Conservation (phyloP, 1,139 yeast genomes). For the Suhomyces bokatorum region DNA sequence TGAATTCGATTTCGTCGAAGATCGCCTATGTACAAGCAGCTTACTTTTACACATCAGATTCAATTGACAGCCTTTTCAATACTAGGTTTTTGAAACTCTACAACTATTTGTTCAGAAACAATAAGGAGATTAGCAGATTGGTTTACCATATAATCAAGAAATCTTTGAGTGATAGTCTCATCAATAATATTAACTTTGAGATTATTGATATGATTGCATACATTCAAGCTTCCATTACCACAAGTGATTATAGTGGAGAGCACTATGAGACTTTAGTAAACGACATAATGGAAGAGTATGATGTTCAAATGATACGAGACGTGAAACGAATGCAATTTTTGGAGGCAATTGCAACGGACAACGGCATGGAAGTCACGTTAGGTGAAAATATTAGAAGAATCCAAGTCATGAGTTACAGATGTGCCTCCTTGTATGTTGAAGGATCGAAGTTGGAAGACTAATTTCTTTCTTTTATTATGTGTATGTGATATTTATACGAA, state of each 20-base stretch:
- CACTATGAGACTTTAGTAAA: conserved; percentile 14
- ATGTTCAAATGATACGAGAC: conserved; percentile 18
- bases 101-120: conserved; percentile 39
- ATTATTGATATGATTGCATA: conserved; percentile 31
- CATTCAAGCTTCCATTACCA: conserved; percentile 27
- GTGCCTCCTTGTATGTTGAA: conserved; percentile 41
- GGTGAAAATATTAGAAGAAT: conserved; percentile 24
- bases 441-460: conserved; percentile 39
- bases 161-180: conserved; percentile 40
- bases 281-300: conserved; percentile 16
- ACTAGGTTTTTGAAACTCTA: conserved; percentile 54
- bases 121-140: conserved; percentile 40
- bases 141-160: conserved; percentile 47
- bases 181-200: conserved; percentile 31
- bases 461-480: not conserved
- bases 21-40: conserved; percentile 55
- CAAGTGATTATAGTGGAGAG: conserved; percentile 21
- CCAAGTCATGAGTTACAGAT: conserved; percentile 42
- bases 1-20: conserved; percentile 43
- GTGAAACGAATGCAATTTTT: conserved; percentile 13
- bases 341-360: conserved; percentile 7
- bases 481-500: not conserved
- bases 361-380: conserved; percentile 13
- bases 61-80: conserved; percentile 46
- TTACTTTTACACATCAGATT: conserved; percentile 48